Evolutionary conservation across 179 eudicot species (phyloP), one percentile per base, ranked within the genome.

Genomic region (Monotropa hypopitys): DNA sequence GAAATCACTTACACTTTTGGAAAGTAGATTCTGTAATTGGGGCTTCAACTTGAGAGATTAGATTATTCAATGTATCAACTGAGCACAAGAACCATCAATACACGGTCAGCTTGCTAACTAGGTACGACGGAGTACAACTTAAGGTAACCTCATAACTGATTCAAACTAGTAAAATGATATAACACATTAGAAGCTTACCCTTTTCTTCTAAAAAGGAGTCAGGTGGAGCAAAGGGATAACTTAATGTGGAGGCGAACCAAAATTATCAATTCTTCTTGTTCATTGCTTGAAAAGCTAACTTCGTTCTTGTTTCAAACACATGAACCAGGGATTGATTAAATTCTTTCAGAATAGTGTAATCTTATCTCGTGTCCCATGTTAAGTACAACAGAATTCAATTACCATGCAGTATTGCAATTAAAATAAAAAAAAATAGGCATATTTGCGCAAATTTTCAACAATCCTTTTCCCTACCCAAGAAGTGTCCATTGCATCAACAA

Each of bases 41-140:
- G 74, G 85, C 82, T 77, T 87, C 92, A 77, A 90, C 95, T 81
- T 84, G 91, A 15, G 78, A 91, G 61, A 94, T 90, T 43, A 92
- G 89, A 76, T 86, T 93, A 84, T 92, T 94, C 84, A 94, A 80
- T 12, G 93, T 89, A 68, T 76, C 50, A 77, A 82, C 90, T 87
- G 82, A 70, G 42, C 21, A 78, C 1, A 30, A 65, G 38, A 46
- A 28, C 13, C 49, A 81, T 65, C 20, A 65, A 46, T 28, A 18
- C 33, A 63, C 49, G 16, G n/a, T 65, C 42, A 73, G 70, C 46
- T 73, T 63, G 66, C 16, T n/a, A 59, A 47, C 38, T 71, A 57
- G 12, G 21, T 26, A 13, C 2, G 2, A 56, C n/a, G 13, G 1
- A 35, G 30, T 20, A 46, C 35, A 18, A 23, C 8, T 7, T 1